Conservation (phyloP, 805 yeast genomes). For the Hanseniaspora meyeri region DNA sequence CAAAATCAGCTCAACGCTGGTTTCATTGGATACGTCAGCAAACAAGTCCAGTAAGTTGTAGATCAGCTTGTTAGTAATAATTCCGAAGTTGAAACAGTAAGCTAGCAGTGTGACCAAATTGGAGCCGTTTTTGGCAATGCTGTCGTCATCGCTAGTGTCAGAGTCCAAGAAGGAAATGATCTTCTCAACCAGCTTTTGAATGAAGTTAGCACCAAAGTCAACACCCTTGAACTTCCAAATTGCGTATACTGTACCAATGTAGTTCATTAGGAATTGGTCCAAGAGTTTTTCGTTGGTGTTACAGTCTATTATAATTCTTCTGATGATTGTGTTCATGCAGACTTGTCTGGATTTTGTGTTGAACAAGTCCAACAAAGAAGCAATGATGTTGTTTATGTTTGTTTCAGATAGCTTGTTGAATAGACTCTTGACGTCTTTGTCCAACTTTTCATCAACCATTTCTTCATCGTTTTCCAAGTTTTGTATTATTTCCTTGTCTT, state of each 20-base stretch:
- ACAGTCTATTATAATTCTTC: slow-evolving; percentile 52
- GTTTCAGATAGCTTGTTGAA: slow-evolving; percentile 84
- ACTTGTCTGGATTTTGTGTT: slow-evolving; percentile 58
- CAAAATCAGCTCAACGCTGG: slow-evolving; percentile 64
- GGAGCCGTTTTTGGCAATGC: slow-evolving; percentile 36
- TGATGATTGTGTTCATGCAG: slow-evolving; percentile 61
- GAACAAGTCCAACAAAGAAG: slow-evolving; percentile 54
- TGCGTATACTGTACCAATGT: slow-evolving; percentile 65
- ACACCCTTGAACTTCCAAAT: slow-evolving; percentile 69
- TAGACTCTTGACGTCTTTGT: slow-evolving; percentile 61
- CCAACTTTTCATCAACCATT: background rate
- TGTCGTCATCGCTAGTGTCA: slow-evolving; percentile 12
- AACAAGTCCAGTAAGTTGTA: slow-evolving; percentile 60
- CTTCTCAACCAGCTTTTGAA: slow-evolving; percentile 67
- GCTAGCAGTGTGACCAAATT: slow-evolving; percentile 67
- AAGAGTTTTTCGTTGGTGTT: slow-evolving; percentile 51
- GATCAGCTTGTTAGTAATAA: slow-evolving; percentile 58
- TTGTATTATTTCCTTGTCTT: slow-evolving; percentile 7
- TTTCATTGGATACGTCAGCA: slow-evolving; percentile 47
- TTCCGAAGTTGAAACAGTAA: slow-evolving; percentile 62
- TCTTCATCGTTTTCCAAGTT: slow-evolving; percentile 7
- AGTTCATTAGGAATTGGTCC: slow-evolving; percentile 67
- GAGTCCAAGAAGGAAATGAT: slow-evolving; percentile 31
- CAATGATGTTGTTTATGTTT: slow-evolving; percentile 57
- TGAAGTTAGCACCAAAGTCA: slow-evolving; percentile 77